phyloP scores from a whole-genome alignment of 768 basidiomycete species.

The Auricularia heimuer region DNA sequence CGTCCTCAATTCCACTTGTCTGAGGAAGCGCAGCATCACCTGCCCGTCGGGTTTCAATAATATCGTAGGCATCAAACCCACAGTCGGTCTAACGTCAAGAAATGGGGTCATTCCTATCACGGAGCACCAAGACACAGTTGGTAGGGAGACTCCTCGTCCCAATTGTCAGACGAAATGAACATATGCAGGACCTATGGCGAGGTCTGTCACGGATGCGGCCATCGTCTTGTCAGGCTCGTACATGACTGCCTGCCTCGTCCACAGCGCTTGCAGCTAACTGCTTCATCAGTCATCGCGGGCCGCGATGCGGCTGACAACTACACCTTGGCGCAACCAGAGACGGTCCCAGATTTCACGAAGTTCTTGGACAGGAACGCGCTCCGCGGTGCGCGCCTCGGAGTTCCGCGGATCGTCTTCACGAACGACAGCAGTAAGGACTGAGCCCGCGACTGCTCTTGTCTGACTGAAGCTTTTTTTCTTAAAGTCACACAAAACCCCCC shows the following conservation, averaged over 20 bases:
- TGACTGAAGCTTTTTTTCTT: too few relatives aligned
- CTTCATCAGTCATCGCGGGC: slow-evolving; percentile 28
- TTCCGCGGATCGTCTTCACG: slow-evolving; percentile 31
- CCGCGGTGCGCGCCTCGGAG: slow-evolving; percentile 38
- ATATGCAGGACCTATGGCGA: slow-evolving; percentile 18
- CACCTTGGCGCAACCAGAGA: slow-evolving; percentile 33
- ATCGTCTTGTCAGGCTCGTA: slow-evolving; percentile 17
- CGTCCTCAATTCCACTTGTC: slow-evolving; percentile 8
- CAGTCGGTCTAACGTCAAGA: slow-evolving; percentile 31
- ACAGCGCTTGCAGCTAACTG: not conserved
- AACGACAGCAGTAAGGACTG: slow-evolving; percentile 12
- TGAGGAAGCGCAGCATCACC: slow-evolving; percentile 24
- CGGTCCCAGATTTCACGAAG: slow-evolving; percentile 45
- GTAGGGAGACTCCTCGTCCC: slow-evolving; percentile 6
- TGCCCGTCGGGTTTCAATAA: slow-evolving; percentile 34
- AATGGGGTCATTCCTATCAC: slow-evolving; percentile 36
- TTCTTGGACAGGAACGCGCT: slow-evolving; percentile 41
- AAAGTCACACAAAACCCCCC: slow-evolving; percentile 16
- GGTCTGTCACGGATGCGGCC: slow-evolving; percentile 30
- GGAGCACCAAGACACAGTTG: slow-evolving; percentile 31
- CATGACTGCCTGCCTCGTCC: too few relatives aligned
- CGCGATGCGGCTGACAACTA: slow-evolving; percentile 32
- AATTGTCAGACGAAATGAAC: not conserved
- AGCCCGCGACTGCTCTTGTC: not conserved
- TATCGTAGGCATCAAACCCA: slow-evolving; percentile 32